phyloP scores from a whole-genome alignment of 2,329 filamentous ascomycete genomes.

The Clonostachys rhizophaga region DNA sequence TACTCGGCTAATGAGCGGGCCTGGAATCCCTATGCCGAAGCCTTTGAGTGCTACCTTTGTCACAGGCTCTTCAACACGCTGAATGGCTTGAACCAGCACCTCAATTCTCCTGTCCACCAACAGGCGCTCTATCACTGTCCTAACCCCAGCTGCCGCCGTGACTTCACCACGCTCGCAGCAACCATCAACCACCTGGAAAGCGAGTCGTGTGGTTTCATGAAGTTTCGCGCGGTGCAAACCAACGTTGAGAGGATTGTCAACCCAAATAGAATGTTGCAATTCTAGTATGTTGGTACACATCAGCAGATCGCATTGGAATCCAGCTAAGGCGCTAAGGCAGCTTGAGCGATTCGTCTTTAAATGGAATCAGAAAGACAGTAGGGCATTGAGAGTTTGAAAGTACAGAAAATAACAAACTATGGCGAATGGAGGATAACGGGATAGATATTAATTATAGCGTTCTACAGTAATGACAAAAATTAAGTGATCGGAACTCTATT shows the following conservation, averaged over 20 bases:
- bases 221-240: constrained; percentile 27
- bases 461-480: too few relatives aligned
- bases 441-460: too few relatives aligned
- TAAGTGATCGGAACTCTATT: too few relatives aligned
- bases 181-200: constrained; percentile 38
- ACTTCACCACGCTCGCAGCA: constrained; percentile 32
- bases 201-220: constrained; percentile 30
- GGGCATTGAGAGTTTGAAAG: too few relatives aligned
- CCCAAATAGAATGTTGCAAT: neutral
- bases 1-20: constrained; percentile 30
- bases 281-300: too few relatives aligned
- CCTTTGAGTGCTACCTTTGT: constrained; percentile 34
- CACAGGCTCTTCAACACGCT: constrained; percentile 29
- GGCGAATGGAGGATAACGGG: too few relatives aligned
- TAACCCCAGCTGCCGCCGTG: constrained; percentile 18
- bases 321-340: too few relatives aligned
- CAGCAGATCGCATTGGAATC: too few relatives aligned
- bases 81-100: constrained; percentile 40
- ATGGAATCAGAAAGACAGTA: too few relatives aligned
- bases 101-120: constrained; percentile 41
- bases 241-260: constrained; percentile 13
- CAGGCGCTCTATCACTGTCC: constrained; percentile 34
- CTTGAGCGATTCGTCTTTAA: too few relatives aligned
- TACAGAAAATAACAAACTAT: too few relatives aligned
- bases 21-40: constrained; percentile 31